Evolutionary conservation across 768 basidiomycete genomes (phyloP).

Genomic region (Pisolithus orientalis): DNA sequence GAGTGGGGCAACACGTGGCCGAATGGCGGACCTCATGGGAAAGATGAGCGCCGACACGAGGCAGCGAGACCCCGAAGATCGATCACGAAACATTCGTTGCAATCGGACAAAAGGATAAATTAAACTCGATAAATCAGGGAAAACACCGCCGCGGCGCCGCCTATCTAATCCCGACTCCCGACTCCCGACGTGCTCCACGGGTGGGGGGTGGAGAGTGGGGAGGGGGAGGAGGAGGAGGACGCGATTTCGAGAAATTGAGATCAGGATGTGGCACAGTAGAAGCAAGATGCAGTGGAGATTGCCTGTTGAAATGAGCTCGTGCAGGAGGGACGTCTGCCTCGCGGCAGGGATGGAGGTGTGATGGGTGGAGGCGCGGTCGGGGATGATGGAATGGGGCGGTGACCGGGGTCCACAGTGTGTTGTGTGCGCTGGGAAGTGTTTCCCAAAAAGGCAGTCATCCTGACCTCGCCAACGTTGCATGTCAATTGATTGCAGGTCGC

Average conservation of each 20-base stretch:
- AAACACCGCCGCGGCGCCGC: neutral
- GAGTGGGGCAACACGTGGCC: conserved; percentile 1
- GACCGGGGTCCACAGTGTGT: conserved; percentile 13
- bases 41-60: conserved; percentile 27
- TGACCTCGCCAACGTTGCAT: conserved; percentile 27
- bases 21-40: conserved; percentile 10
- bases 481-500: conserved; percentile 17
- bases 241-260: neutral
- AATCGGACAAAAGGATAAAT: no score
- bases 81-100: conserved; percentile 8
- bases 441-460: conserved; percentile 11
- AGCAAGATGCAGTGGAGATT: conserved; percentile 7
- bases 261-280: neutral
- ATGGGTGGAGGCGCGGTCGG: conserved; percentile 10
- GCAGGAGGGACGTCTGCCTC: conserved; percentile 3
- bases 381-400: conserved; percentile 8
- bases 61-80: conserved; percentile 14
- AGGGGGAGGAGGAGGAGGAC: neutral
- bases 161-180: neutral
- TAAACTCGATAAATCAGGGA: conserved; percentile 13
- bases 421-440: conserved; percentile 8
- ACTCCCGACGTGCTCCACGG: neutral
- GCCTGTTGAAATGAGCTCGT: neutral
- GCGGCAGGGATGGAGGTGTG: conserved; percentile 18
- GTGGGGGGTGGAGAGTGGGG: neutral